These are phyloP conservation scores for Gypsophila paniculata DNA, from an alignment of 179 eudicot genomes.

Conservation along the genomic window DNA sequence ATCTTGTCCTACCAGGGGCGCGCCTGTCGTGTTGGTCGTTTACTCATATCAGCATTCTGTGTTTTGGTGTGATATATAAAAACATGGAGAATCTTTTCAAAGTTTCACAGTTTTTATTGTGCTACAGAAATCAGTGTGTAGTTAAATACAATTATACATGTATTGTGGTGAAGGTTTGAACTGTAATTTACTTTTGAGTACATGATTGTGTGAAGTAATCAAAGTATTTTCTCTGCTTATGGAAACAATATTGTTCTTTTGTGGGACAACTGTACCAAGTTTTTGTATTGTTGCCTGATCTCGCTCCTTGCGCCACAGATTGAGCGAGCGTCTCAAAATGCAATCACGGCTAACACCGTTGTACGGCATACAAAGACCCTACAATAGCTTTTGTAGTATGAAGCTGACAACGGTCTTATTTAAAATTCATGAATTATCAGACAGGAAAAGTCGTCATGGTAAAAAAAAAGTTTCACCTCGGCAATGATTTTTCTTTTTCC, in stretches of 20 bases:
- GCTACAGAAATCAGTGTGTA: constrained; percentile 11
- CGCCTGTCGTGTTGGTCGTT: neutral
- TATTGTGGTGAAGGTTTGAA: neutral
- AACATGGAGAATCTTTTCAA: neutral
- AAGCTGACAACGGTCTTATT: no score
- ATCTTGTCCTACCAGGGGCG: neutral
- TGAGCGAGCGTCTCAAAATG: no score
- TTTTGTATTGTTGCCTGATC: neutral
- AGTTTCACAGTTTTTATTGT: constrained; percentile 10
- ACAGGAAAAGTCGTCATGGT: neutral
- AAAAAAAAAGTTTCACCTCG: neutral
- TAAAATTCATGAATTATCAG: neutral
- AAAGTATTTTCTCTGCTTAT: neutral
- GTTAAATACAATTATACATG: constrained; percentile 6
- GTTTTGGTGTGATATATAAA: neutral
- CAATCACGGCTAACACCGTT: no score
- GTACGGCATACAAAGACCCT: no score
- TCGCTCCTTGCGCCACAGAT: no score
- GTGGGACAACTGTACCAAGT: neutral
- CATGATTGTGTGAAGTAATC: constrained; percentile 12
- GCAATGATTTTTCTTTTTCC: neutral
- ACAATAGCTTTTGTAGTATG: no score
- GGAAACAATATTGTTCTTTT: neutral
- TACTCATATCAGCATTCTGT: neutral
- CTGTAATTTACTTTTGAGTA: neutral